Evolutionary conservation across 2,329 filamentous ascomycete species (phyloP).

Genomic region (Fusarium penzigii): DNA sequence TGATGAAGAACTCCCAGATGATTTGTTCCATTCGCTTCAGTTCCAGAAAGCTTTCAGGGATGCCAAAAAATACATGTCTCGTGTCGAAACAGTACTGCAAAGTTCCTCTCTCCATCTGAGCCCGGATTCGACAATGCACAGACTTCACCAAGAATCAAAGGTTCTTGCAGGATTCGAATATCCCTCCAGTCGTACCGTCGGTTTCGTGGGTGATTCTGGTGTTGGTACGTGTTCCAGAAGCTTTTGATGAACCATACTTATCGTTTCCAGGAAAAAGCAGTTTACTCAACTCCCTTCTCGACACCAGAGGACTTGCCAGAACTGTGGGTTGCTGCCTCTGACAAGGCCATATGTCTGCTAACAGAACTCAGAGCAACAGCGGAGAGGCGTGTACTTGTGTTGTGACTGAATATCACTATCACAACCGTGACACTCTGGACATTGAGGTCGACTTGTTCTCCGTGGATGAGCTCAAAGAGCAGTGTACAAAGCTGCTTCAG

Average conservation of each 20-base stretch:
- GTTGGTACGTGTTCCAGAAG: constrained; percentile 34
- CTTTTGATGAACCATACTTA: background rate
- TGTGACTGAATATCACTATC: constrained; percentile 47
- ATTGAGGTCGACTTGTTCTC: constrained; percentile 39
- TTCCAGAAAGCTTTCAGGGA: constrained; percentile 38
- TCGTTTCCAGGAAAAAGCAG: constrained; percentile 46
- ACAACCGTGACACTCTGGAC: constrained; percentile 32
- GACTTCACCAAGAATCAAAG: constrained; percentile 35
- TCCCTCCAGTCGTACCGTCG: constrained; percentile 43
- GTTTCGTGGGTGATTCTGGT: constrained; percentile 51
- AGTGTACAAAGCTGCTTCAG: constrained; percentile 37
- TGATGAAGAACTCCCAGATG: constrained; percentile 36
- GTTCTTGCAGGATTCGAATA: constrained; percentile 39
- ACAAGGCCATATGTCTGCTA: background rate
- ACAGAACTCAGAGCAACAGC: constrained; percentile 39
- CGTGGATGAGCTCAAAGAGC: constrained; percentile 32
- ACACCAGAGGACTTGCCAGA: constrained; percentile 40
- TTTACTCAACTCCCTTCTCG: constrained; percentile 49
- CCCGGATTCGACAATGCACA: constrained; percentile 40
- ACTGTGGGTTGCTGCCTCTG: constrained; percentile 36
- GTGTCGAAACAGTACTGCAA: constrained; percentile 34
- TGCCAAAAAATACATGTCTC: constrained; percentile 34
- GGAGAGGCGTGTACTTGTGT: constrained; percentile 50
- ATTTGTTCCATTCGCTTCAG: constrained; percentile 37
- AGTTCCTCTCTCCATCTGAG: constrained; percentile 38